Percentiles rank a stretch among this genome's conserved stretches.
These are phyloP conservation scores for Gracilariopsis chorda DNA, from an alignment of 23 red algal genomes.

Conservation along the genomic window DNA sequence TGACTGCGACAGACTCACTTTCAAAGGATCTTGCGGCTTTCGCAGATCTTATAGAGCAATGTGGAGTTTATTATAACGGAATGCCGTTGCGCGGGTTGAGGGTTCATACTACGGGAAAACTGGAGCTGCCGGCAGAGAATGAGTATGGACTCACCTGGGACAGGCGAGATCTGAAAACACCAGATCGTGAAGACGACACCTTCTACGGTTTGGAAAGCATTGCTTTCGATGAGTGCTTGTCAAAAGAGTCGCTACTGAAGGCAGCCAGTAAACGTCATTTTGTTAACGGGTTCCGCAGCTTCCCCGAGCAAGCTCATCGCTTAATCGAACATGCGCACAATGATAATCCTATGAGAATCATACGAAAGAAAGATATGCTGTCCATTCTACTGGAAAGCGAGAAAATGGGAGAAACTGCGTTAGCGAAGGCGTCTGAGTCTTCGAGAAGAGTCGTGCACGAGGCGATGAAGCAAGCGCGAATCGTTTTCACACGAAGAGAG, in stretches of 20 bases:
- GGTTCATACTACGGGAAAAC: not conserved
- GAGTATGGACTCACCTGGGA: not conserved
- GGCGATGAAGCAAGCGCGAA: not conserved
- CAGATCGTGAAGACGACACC: not conserved
- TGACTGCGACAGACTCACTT: not conserved
- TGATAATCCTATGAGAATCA: not conserved
- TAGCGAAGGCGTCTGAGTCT: not conserved
- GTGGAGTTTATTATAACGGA: not conserved
- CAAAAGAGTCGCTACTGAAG: not conserved
- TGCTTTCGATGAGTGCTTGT: not conserved
- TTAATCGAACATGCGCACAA: not conserved
- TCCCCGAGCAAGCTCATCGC: not conserved
- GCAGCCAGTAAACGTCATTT: conserved; percentile 3
- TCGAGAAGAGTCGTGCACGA: not conserved
- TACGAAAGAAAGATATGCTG: not conserved
- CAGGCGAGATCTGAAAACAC: not conserved
- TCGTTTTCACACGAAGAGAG: not conserved
- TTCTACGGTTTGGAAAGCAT: not conserved
- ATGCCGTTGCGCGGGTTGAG: not conserved
- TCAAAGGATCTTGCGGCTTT: not conserved
- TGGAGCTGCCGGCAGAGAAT: not conserved
- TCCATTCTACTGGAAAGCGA: not conserved
- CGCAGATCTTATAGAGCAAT: conserved; percentile 2
- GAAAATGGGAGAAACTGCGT: not conserved
- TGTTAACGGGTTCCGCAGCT: not conserved